Percentiles rank a stretch among this genome's conserved stretches.
Conservation (phyloP, 108 stramenopile genomes). For the Conticribra guillardii region DNA sequence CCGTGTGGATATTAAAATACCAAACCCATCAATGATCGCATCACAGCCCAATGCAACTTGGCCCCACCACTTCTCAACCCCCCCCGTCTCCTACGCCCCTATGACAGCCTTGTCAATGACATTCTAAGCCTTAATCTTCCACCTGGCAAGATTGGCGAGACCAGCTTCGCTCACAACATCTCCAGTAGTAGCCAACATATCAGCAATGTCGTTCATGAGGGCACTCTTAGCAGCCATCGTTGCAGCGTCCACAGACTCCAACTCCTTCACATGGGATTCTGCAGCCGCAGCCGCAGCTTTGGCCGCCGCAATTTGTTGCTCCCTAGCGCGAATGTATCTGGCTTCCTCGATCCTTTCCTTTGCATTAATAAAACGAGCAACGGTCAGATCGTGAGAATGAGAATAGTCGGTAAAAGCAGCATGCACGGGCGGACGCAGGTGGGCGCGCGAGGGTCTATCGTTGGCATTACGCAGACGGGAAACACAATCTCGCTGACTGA, state of each 20-base stretch:
- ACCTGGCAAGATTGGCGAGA: slow-evolving; percentile 47
- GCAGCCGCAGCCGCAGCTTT: slow-evolving; percentile 19
- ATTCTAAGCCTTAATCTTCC: slow-evolving; percentile 15
- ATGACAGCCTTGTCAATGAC: too few species aligned
- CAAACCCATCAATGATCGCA: too few species aligned
- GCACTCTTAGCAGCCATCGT: slow-evolving; percentile 37
- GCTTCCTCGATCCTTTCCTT: slow-evolving; percentile 54
- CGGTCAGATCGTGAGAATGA: background rate
- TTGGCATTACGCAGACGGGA: background rate
- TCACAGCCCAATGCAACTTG: too few species aligned
- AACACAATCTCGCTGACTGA: background rate
- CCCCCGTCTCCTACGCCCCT: too few species aligned
- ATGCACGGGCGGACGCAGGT: background rate
- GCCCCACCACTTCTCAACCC: too few species aligned
- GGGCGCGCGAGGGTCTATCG: background rate
- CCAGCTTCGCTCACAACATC: slow-evolving; percentile 51
- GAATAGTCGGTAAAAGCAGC: background rate
- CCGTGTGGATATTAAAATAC: too few species aligned
- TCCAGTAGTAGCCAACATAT: slow-evolving; percentile 39
- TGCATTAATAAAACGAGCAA: background rate
- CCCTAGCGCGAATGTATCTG: slow-evolving; percentile 54
- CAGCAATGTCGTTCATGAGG: slow-evolving; percentile 44
- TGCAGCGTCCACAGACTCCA: slow-evolving; percentile 29
- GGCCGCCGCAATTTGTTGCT: slow-evolving; percentile 29
- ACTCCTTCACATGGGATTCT: slow-evolving; percentile 21